These are phyloP conservation scores for Podospora anserina DNA, from an alignment of 495 filamentous ascomycete species.

Conservation along the genomic window DNA sequence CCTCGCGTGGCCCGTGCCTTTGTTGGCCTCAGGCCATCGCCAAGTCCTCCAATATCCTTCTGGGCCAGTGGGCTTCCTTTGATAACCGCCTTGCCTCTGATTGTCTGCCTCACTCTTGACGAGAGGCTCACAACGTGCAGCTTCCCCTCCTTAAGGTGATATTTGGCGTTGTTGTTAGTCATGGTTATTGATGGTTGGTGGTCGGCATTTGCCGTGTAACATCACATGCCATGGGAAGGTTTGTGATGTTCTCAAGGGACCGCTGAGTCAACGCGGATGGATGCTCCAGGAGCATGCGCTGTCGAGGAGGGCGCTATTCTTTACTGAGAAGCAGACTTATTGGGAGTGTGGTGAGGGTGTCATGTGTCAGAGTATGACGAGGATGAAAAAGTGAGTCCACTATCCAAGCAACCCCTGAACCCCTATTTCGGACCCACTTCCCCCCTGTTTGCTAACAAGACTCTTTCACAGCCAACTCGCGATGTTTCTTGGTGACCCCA, in stretches of 20 bases:
- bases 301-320: conserved; percentile 37
- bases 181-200: too few relatives aligned
- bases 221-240: too few relatives aligned
- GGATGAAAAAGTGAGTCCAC: conserved; percentile 31
- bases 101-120: too few relatives aligned
- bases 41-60: too few relatives aligned
- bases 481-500: conserved; percentile 31
- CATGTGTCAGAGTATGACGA: conserved; percentile 33
- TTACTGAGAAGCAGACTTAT: conserved; percentile 36
- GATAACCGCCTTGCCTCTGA: too few relatives aligned
- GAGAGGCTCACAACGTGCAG: too few relatives aligned
- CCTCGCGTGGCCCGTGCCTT: too few relatives aligned
- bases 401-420: not conserved
- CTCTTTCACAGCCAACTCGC: conserved; percentile 25
- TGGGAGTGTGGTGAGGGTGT: conserved; percentile 42
- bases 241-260: conserved; percentile 31
- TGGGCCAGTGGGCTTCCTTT: too few relatives aligned
- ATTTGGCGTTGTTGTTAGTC: too few relatives aligned
- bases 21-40: too few relatives aligned
- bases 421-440: not conserved
- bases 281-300: conserved; percentile 41
- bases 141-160: too few relatives aligned
- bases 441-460: not conserved
- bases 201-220: too few relatives aligned
- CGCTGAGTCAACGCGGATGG: conserved; percentile 37